Evolutionary conservation across 495 filamentous ascomycete species (phyloP).

Genomic region (Paragyromitra xinjiangensis): DNA sequence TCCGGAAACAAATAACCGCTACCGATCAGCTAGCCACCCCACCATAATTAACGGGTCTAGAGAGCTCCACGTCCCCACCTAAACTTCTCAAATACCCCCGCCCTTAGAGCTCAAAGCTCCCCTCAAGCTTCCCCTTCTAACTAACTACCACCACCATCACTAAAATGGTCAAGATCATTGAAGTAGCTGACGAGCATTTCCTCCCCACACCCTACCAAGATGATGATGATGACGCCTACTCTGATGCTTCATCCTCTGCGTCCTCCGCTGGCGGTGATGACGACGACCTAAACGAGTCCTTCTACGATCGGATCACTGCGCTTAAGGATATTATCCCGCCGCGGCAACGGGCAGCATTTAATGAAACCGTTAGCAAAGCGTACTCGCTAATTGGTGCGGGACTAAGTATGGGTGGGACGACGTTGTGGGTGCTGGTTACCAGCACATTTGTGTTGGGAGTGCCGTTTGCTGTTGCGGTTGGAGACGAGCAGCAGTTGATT

Average conservation of each 20-base stretch:
- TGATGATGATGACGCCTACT: constrained; percentile 87
- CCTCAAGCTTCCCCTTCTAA: constrained; percentile 4
- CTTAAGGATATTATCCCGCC: constrained; percentile 93
- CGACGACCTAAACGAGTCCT: constrained; percentile 65
- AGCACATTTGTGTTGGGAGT: constrained; percentile 88
- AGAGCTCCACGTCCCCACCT: constrained; percentile 8
- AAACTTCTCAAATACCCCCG: background rate
- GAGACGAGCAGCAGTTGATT: constrained; percentile 92
- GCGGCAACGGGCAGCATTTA: constrained; percentile 75
- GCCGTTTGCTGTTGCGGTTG: constrained; percentile 88
- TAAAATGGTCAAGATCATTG: constrained; percentile 91
- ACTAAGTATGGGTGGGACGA: constrained; percentile 77
- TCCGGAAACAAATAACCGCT: background rate
- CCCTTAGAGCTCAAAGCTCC: background rate
- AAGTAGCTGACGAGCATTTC: constrained; percentile 97
- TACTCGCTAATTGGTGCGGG: constrained; percentile 69
- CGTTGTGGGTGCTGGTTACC: constrained; percentile 86
- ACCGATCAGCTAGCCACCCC: background rate
- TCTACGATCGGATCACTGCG: constrained; percentile 82
- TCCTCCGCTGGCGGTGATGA: constrained; percentile 64
- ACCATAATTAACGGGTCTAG: constrained; percentile 4
- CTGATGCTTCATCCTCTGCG: constrained; percentile 79
- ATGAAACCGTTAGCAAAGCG: constrained; percentile 66
- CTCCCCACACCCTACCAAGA: constrained; percentile 76
- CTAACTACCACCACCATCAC: constrained; percentile 4